Base-by-base conservation (phyloP, 2,329 filamentous ascomycete species). In the Diaporthe sp. region DNA sequence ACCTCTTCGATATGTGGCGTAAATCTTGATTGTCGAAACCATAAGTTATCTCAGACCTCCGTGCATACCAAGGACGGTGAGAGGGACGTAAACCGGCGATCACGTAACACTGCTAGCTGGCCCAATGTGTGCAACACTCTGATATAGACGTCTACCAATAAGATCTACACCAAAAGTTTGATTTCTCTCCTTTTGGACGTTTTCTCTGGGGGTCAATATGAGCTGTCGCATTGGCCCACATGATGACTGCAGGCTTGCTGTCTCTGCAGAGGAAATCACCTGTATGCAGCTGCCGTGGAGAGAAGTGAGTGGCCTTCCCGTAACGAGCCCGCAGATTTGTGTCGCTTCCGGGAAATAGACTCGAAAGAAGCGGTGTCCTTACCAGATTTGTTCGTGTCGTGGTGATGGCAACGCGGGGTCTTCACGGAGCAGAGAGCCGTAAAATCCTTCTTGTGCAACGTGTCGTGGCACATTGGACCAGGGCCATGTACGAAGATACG, bases 291-390 rank as follows among this genome's bases (percentile, higher is more conserved):
- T 17, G 31, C 61, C 44, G 31, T 49, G 47, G 28, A 53, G 20
- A 47, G 25, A 31, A 39, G 5, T 67, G 15, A 67, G 20, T 72
- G 55, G 68, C 3, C 22, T 28, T 8, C 42, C 28, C 39, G 58
- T 60, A 39, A 67, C 31, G 73, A 72, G 28, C 73, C n/a, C 63
- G 68, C 68, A 72, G 39, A 42, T 51, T 28, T 51, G 68, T 75
- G 37, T 61, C 55, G 58, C 58, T 63, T 37, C n/a, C 15, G 20
- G 28, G 7, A 25, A 51, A 20, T 3, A 20, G 13, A 20, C 20
- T 25, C 17, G n/a, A 47, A 53, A 61, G 65, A 51, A 44, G 44
- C 65, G 65, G 65, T 42, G 65, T 55, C 49, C 15, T 3, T 55
- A 70, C 15, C 65, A 70, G 17, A 25, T 3, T 10, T 55, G 12